Evolutionary conservation across 176 grass and related monocot genomes (phyloP).

Genomic region (Carex parvula): DNA sequence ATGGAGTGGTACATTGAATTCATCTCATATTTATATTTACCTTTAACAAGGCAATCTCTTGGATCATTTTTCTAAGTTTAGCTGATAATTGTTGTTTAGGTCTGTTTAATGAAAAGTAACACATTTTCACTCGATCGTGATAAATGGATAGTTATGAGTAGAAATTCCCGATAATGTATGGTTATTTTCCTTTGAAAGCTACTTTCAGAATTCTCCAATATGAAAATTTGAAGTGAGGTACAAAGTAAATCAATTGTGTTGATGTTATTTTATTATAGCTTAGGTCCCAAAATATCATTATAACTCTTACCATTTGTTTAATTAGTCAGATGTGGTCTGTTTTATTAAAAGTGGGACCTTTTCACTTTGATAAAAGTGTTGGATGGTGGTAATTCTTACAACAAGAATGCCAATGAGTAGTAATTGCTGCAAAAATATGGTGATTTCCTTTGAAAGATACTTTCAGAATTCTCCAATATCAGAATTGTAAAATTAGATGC

Average conservation of each 20-base stretch:
- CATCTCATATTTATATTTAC: neutral
- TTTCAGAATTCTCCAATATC: neutral
- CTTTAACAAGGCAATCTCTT: neutral
- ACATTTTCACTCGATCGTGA: neutral
- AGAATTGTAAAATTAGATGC: neutral
- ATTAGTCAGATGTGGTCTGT: neutral
- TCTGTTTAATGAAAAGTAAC: neutral
- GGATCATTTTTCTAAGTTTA: neutral
- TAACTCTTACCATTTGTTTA: neutral
- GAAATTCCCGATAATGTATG: neutral
- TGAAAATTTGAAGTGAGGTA: neutral
- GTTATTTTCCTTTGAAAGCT: no score
- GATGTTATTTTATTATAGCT: neutral
- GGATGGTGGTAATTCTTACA: neutral
- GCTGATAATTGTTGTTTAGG: neutral
- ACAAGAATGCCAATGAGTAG: neutral
- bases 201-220: neutral
- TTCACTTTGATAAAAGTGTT: neutral
- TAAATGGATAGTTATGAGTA: neutral
- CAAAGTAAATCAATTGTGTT: neutral
- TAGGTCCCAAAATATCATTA: neutral
- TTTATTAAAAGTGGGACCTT: neutral
- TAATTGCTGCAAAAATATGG: neutral
- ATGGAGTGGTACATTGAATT: slow-evolving; percentile 42
- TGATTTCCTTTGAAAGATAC: neutral